Conservation (phyloP, 2,329 filamentous ascomycete species). For the Thermoascus crustaceus region DNA sequence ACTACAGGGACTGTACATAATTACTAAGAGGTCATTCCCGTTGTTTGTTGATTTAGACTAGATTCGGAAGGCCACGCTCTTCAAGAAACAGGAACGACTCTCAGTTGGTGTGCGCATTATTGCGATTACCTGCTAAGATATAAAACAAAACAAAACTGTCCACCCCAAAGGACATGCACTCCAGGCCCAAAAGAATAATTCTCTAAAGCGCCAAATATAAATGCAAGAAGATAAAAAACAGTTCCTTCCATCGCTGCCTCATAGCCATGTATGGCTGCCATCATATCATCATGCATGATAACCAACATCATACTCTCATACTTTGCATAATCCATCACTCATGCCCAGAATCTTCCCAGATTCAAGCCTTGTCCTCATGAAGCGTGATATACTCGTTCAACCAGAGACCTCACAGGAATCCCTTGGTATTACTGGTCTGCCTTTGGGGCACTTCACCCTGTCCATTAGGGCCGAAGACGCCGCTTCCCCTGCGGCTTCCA, state of each 20-base stretch:
- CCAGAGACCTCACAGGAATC: slow-evolving; percentile 52
- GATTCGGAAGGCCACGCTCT: too few relatives aligned
- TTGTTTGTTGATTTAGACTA: too few relatives aligned
- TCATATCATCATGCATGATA: slow-evolving; percentile 8
- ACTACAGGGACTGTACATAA: too few relatives aligned
- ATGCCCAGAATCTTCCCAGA: background rate
- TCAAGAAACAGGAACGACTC: too few relatives aligned
- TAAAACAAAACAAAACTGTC: too few relatives aligned
- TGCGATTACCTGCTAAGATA: too few relatives aligned
- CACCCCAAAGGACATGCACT: too few relatives aligned
- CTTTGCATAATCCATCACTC: slow-evolving; percentile 3
- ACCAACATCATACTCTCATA: slow-evolving; percentile 5
- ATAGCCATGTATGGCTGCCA: slow-evolving; percentile 4
- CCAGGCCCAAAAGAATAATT: background rate
- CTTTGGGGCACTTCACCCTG: slow-evolving; percentile 52
- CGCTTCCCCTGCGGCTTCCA: slow-evolving; percentile 32
- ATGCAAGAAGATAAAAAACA: slow-evolving; percentile 6
- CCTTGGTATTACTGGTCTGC: slow-evolving; percentile 68
- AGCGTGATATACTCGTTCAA: background rate
- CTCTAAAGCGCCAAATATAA: slow-evolving; percentile 4
- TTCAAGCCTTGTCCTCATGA: slow-evolving; percentile 5
- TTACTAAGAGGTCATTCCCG: too few relatives aligned
- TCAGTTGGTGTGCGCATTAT: too few relatives aligned
- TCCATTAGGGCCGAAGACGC: slow-evolving; percentile 23
- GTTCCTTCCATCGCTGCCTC: slow-evolving; percentile 3